Evolutionary conservation across 1,139 yeast genomes (phyloP).

Genomic region (Geotrichum reessii): DNA sequence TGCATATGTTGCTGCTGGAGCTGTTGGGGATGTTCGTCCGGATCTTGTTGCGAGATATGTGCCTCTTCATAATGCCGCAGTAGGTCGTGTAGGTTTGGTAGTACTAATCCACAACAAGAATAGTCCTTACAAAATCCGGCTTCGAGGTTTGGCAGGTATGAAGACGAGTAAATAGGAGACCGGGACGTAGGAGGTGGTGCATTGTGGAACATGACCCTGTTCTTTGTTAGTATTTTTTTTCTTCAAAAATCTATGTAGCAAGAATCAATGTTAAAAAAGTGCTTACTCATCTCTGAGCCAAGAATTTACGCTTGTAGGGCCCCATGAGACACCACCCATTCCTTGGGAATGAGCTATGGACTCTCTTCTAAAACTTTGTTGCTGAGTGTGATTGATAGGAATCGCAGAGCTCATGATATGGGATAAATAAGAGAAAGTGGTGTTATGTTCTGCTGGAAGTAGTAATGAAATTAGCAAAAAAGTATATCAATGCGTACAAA

Average conservation of each 20-base stretch:
- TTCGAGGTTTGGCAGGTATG: slow-evolving; percentile 87
- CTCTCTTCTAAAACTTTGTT: slow-evolving; percentile 57
- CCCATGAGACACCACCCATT: slow-evolving; percentile 97
- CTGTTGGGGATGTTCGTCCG: neutral
- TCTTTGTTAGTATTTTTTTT: neutral
- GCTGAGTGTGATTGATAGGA: slow-evolving; percentile 23
- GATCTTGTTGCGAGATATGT: slow-evolving; percentile 62
- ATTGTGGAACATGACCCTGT: slow-evolving; percentile 33
- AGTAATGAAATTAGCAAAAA: too few relatives aligned
- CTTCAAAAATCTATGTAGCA: slow-evolving; percentile 22
- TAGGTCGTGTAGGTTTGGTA: slow-evolving; percentile 89
- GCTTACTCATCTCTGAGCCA: slow-evolving; percentile 91
- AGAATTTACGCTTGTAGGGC: slow-evolving; percentile 87
- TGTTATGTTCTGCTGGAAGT: neutral
- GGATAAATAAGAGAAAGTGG: neutral
- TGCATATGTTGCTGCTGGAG: neutral
- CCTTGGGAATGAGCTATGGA: slow-evolving; percentile 95
- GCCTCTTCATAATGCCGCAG: slow-evolving; percentile 94
- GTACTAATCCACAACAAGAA: slow-evolving; percentile 85
- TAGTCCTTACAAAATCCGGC: slow-evolving; percentile 95
- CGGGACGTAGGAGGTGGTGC: slow-evolving; percentile 29
- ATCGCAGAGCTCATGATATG: neutral
- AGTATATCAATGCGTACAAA: too few relatives aligned
- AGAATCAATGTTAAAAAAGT: slow-evolving; percentile 20
- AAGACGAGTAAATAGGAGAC: slow-evolving; percentile 57